Evolutionary conservation across 768 basidiomycete genomes (phyloP), one percentile per base, ranked within the genome.

Genomic region (Infundibulicybe gibba): DNA sequence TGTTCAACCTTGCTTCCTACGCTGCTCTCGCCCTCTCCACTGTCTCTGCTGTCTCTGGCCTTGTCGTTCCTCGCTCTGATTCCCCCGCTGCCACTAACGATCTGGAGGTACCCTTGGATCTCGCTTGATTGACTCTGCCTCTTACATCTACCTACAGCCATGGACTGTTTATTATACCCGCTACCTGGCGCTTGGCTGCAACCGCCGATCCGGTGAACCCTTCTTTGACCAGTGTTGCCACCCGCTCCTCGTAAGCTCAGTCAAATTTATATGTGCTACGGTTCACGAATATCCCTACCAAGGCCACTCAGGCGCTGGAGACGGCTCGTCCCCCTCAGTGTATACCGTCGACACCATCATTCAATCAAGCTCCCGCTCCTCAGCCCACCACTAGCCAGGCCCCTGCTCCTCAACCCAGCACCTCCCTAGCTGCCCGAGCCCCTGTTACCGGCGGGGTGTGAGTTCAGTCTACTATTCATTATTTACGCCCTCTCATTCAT

Each of bases 161-260:
- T 87, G 86, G 57, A 53, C 64, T 34, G 53, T 44, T 13, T 85
- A 87, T 67, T 81, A 87, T 67, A 54, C 60, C 21, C 74, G 87
- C 49, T 90, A 89, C 65, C 55, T 78, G 47, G 74, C 77, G 35
- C 60, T 86, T 52, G 70, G 67, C 41, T 82, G 79, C 58, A 56
- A 71, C 21, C 54, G 52, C 46, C 65, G 78, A 57, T 77, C 79
- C 56, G 64, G 69, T 58, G 71, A 73, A 8, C 41, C 62, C 13
- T 85, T 84, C 70, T 90, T 87, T 62, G 69, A 80, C 45, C 56
- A 67, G 21, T 91, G 90, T 60, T 87, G 88, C 72, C 81, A 81
- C 61, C 83, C 87, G 49, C 67, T 87, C 49, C 69, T 83, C 58
- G 83, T 83, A 60, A 33, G 74, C 62, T 44, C 40, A 2, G 9